Conservation (phyloP, 2,329 filamentous ascomycete genomes). For the Microsporum audouinii region DNA sequence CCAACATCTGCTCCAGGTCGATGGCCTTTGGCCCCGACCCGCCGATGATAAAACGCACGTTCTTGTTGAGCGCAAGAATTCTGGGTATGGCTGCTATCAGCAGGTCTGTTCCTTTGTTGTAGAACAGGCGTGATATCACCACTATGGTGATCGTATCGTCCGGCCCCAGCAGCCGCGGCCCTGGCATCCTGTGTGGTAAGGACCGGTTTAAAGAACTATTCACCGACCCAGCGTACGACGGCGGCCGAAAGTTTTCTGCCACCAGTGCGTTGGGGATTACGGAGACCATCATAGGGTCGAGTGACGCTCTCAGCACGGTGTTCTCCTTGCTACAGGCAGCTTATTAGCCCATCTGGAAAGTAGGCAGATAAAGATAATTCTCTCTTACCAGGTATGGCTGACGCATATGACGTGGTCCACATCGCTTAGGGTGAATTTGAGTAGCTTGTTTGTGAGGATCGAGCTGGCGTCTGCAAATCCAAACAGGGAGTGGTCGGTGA, state of each 20-base stretch:
- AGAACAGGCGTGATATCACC: constrained; percentile 92
- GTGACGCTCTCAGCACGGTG: constrained; percentile 81
- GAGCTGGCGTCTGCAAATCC: constrained; percentile 93
- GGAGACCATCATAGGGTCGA: constrained; percentile 94
- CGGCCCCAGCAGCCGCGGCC: constrained; percentile 58
- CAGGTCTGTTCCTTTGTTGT: constrained; percentile 96
- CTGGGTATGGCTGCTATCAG: constrained; percentile 92
- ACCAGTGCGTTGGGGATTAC: constrained; percentile 97
- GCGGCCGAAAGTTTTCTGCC: constrained; percentile 82
- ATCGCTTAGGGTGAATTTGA: constrained; percentile 93
- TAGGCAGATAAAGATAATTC: not conserved
- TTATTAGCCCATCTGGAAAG: constrained; percentile 12
- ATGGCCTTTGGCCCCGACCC: constrained; percentile 95
- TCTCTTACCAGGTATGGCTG: constrained; percentile 78
- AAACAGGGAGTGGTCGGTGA: constrained; percentile 94
- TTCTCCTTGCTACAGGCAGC: constrained; percentile 69
- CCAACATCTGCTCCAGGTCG: constrained; percentile 95
- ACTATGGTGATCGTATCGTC: constrained; percentile 89
- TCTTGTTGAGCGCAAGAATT: constrained; percentile 77
- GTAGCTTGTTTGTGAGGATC: constrained; percentile 89
- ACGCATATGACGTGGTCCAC: constrained; percentile 98
- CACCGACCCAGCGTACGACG: constrained; percentile 40
- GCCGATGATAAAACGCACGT: constrained; percentile 93
- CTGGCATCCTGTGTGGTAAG: constrained; percentile 30
- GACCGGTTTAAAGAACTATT: constrained; percentile 13